Conservation (phyloP, 2,329 filamentous ascomycete genomes). For the Trichoderma sp. region DNA sequence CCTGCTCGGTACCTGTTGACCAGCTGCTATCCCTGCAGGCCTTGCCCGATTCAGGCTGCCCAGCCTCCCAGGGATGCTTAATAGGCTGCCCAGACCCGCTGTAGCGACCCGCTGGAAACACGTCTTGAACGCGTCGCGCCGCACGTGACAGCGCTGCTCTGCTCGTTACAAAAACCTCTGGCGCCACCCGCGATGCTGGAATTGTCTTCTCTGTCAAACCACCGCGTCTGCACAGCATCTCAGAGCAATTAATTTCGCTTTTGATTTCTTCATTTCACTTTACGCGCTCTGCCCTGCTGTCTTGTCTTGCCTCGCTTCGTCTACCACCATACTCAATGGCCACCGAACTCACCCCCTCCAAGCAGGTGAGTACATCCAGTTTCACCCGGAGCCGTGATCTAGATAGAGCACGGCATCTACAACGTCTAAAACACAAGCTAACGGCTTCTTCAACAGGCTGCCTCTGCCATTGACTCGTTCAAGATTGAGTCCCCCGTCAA, state of each 20-base stretch:
- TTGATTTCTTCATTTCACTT: slow-evolving; percentile 12
- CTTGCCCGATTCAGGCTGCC: slow-evolving; percentile 18
- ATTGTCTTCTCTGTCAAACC: slow-evolving; percentile 28
- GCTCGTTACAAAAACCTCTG: slow-evolving; percentile 42
- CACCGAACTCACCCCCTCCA: neutral
- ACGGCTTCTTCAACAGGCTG: slow-evolving; percentile 60
- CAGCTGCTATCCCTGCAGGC: neutral
- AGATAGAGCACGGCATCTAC: neutral
- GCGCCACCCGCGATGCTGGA: slow-evolving; percentile 30
- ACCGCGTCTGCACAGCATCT: slow-evolving; percentile 33
- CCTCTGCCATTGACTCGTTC: slow-evolving; percentile 80
- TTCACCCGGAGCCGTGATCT: neutral
- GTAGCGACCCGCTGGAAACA: slow-evolving; percentile 30
- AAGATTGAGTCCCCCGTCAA: slow-evolving; percentile 93
- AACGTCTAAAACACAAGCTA: slow-evolving; percentile 13
- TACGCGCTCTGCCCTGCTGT: slow-evolving; percentile 26
- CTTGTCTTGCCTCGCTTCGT: neutral
- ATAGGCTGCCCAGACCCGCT: slow-evolving; percentile 31
- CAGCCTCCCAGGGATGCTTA: slow-evolving; percentile 11
- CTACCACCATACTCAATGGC: slow-evolving; percentile 30
- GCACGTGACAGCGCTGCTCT: slow-evolving; percentile 42
- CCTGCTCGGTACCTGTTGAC: slow-evolving; percentile 5
- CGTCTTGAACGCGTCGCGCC: slow-evolving; percentile 36
- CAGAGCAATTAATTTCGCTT: slow-evolving; percentile 20
- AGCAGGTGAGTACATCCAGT: neutral